Evolutionary conservation across 2,329 filamentous ascomycete genomes (phyloP).

Genomic region (Cadophora sp.): DNA sequence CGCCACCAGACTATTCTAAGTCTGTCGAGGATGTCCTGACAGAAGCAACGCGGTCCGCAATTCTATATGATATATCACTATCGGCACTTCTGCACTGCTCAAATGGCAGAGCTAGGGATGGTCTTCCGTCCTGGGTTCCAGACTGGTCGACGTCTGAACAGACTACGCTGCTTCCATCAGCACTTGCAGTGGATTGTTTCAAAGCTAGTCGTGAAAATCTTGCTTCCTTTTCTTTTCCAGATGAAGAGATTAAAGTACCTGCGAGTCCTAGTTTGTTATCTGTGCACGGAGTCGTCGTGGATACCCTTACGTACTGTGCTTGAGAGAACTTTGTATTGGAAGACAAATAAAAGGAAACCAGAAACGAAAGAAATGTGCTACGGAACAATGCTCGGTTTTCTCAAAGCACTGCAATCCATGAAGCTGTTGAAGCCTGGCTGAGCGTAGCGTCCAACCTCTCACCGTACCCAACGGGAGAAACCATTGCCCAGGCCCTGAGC

Average conservation of each 20-base stretch:
- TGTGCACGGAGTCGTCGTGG: not conserved
- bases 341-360: too few species aligned
- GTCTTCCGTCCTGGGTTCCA: conserved; percentile 10
- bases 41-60: conserved; percentile 1
- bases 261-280: not conserved
- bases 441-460: not conserved
- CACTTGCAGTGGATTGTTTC: not conserved
- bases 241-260: too few species aligned
- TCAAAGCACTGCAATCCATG: not conserved
- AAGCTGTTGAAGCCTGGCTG: not conserved
- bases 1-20: not conserved
- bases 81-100: not conserved
- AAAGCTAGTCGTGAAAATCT: not conserved
- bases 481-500: not conserved
- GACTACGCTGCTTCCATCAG: not conserved
- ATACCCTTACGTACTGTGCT: not conserved
- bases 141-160: not conserved
- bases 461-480: not conserved
- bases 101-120: too few species aligned
- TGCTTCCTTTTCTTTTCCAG: not conserved
- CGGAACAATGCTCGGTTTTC: too few species aligned
- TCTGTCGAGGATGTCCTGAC: not conserved
- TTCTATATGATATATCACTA: not conserved
- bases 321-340: not conserved
- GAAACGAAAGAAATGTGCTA: too few species aligned